Evolutionary conservation across 2,329 filamentous ascomycete species (phyloP).

Genomic region (Aurifilum marmelostoma): DNA sequence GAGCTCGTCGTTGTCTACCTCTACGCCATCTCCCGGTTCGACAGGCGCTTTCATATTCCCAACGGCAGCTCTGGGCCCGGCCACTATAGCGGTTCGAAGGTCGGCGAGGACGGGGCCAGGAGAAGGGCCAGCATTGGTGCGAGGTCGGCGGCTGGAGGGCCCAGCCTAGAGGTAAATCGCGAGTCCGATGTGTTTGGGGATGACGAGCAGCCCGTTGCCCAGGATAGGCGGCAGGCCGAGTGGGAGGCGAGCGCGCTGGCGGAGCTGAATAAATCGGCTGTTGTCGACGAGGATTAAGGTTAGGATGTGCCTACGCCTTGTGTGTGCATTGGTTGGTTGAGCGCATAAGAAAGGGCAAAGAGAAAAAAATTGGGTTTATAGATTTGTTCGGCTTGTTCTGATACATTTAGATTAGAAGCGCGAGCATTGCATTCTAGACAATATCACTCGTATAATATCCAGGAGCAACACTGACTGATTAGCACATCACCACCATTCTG

Average conservation of each 20-base stretch:
- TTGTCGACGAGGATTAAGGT: not conserved
- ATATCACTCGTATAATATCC: not conserved
- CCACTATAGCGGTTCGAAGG: conserved; percentile 23
- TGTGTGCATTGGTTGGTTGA: not conserved
- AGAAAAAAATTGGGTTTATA: too few species aligned
- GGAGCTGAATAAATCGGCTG: conserved; percentile 19
- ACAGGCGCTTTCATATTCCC: conserved; percentile 67
- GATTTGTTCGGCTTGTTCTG: not conserved
- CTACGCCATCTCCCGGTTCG: conserved; percentile 70
- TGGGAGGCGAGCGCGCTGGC: conserved; percentile 25
- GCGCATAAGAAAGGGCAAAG: not conserved
- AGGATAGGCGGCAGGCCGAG: conserved; percentile 15
- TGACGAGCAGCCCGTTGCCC: conserved; percentile 6
- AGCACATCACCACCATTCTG: not conserved
- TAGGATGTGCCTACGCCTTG: too few species aligned
- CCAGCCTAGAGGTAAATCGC: conserved; percentile 29
- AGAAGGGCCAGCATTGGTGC: not conserved
- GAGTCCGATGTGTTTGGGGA: conserved; percentile 34
- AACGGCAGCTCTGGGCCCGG: conserved; percentile 32
- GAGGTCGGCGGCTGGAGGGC: not conserved
- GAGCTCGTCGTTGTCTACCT: conserved; percentile 72
- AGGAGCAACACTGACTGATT: not conserved
- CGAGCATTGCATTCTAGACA: not conserved
- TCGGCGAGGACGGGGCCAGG: not conserved
- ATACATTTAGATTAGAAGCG: not conserved